A percentile compares a stretch with the other conserved stretches of the same genome.
Evolutionary conservation across 495 filamentous ascomycete genomes (phyloP).

Genomic region (Entonaema liquescens): DNA sequence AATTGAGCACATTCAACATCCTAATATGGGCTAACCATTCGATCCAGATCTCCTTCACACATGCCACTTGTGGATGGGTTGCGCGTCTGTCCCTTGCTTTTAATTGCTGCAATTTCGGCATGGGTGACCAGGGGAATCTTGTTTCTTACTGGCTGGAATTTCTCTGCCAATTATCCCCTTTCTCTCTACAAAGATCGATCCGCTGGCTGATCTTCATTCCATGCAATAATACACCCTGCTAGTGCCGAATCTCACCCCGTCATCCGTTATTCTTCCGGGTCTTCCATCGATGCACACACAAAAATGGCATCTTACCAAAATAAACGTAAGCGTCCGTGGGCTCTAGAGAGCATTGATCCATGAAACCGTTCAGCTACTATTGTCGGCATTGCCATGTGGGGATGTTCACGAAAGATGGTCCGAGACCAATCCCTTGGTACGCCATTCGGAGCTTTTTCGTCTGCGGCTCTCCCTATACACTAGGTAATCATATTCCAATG

Average conservation of each 20-base stretch:
- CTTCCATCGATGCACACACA: not conserved
- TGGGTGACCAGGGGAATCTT: slow-evolving; percentile 20
- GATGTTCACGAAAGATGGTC: not conserved
- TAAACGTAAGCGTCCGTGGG: not conserved
- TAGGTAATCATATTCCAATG: not conserved
- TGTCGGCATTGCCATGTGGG: not conserved
- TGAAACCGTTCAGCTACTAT: not conserved
- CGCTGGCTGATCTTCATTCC: slow-evolving; percentile 38
- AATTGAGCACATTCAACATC: not conserved
- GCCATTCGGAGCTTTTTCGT: not conserved
- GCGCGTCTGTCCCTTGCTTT: slow-evolving; percentile 38
- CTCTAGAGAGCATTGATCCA: not conserved
- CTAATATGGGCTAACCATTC: slow-evolving; percentile 20
- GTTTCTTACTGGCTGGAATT: slow-evolving; percentile 33
- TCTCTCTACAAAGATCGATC: slow-evolving; percentile 33
- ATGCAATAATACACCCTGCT: slow-evolving; percentile 19
- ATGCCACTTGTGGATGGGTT: slow-evolving; percentile 39
- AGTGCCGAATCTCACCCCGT: slow-evolving; percentile 15
- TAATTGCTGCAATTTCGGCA: slow-evolving; percentile 44
- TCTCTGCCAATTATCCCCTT: slow-evolving; percentile 24
- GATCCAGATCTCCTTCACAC: slow-evolving; percentile 39
- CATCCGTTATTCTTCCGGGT: slow-evolving; percentile 13
- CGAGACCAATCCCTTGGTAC: not conserved
- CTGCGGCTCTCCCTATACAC: not conserved
- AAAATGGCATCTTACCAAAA: not conserved